Evolutionary conservation across 805 yeast genomes (phyloP), one percentile per base, ranked within the genome.

Genomic region (Starmera amethionina): DNA sequence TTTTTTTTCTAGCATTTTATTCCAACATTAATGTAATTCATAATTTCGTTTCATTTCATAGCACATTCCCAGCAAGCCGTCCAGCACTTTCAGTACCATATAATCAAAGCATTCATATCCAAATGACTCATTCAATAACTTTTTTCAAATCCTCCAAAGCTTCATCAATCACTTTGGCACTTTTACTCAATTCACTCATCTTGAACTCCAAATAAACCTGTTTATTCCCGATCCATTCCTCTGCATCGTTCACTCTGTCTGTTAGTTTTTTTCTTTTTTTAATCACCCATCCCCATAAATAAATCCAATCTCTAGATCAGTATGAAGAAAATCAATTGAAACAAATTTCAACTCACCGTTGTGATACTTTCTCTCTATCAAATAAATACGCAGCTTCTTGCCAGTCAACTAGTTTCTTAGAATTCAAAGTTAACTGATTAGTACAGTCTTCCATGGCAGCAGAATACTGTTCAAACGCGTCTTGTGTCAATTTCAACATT

Each of bases 321-420:
- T 16, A 16, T 16, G 18, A 16, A 3, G 4, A 16, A 16, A 3
- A 16, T 16, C 4, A 16, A 16, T 16, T 16, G 18, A 16, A 16
- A 16, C 4, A 16, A 16, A 10, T 22, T 34, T 34, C 3, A 6
- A 25, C 30, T 30, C 15, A 40, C 25, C 46, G 43, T 34, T 36
- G 40, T 3, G 50, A 41, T 2, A 47, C 52, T 14, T 43, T 43
- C 38, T 49, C 55, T 25, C 47, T 45, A 39, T 54, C 59, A 34
- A 49, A 35, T 12, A 52, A 39, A 33, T 46, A 54, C 3, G 46
- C 51, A 8, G 54, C 32, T 34, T 54, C 57, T 39, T 54, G 59
- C 59, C 59, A 54, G 13, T 22, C 27, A 22, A 22, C 27, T 7
- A 22, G 27, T 6, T 22, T 22, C 6, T 22, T 22, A 22, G 27